A percentile compares a stretch with the other conserved stretches of the same genome.
phyloP scores from a whole-genome alignment of 768 basidiomycete genomes.

The Asterophora lycoperdoides region DNA sequence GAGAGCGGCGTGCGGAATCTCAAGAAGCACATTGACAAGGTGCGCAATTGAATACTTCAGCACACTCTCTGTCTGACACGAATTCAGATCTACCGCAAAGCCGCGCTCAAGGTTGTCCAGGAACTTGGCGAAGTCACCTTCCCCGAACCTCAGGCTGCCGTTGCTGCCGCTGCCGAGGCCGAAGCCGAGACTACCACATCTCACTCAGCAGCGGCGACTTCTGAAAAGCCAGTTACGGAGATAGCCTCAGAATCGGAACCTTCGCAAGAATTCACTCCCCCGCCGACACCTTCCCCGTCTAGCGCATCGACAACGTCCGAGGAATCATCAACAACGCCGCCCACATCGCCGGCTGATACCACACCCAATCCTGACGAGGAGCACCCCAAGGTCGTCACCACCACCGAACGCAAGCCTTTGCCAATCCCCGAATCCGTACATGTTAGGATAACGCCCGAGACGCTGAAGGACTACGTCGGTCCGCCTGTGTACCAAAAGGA shows the following conservation, averaged over 20 bases:
- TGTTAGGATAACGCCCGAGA: constrained; percentile 79
- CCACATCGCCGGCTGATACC: constrained; percentile 17
- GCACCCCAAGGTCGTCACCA: constrained; percentile 56
- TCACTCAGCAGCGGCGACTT: constrained; percentile 39
- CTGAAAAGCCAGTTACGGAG: constrained; percentile 39
- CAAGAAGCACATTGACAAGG: constrained; percentile 99
- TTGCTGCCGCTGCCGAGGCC: constrained; percentile 16
- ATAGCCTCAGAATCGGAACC: constrained; percentile 9
- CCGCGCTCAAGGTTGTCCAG: constrained; percentile 85
- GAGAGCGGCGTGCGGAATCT: constrained; percentile 96
- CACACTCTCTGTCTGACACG: too few relatives aligned
- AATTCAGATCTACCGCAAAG: constrained; percentile 89
- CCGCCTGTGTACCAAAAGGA: constrained; percentile 96
- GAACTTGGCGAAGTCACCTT: constrained; percentile 85
- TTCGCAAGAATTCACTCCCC: not conserved
- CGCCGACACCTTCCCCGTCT: constrained; percentile 8
- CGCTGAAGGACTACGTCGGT: constrained; percentile 94
- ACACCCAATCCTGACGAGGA: constrained; percentile 17
- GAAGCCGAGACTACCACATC: constrained; percentile 11
- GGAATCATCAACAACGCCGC: constrained; percentile 7
- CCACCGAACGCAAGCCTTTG: constrained; percentile 74
- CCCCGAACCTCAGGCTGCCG: constrained; percentile 53
- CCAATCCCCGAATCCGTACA: constrained; percentile 74
- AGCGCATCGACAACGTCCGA: constrained; percentile 13
- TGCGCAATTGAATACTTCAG: constrained; percentile 23